Conservation (phyloP, 1,284 basidiomycete genomes). For the Naganishia liquefaciens region DNA sequence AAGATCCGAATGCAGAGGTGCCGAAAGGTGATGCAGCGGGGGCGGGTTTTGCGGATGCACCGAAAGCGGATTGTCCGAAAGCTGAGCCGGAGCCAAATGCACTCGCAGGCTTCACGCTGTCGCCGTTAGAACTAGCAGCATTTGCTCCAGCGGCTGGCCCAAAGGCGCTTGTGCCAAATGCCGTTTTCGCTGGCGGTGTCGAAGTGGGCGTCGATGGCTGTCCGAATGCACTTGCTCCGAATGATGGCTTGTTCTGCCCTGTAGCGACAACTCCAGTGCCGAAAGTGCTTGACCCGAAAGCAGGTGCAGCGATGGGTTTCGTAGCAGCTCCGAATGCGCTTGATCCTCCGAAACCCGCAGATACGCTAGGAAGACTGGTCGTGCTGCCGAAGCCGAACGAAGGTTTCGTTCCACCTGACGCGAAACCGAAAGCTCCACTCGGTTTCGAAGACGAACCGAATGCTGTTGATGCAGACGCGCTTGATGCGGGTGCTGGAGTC, state of each 20-base stretch:
- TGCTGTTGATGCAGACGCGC: constrained; percentile 3
- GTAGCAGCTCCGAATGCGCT: constrained; percentile 31
- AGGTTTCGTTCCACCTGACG: constrained; percentile 27
- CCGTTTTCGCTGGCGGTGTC: constrained; percentile 33
- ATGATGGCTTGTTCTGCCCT: constrained; percentile 33
- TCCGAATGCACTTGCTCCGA: constrained; percentile 39
- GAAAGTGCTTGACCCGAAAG: constrained; percentile 36
- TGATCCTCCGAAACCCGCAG: constrained; percentile 24
- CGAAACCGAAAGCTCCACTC: neutral
- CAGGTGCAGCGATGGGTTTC: constrained; percentile 22
- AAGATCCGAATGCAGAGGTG: constrained; percentile 20
- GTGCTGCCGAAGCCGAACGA: constrained; percentile 40
- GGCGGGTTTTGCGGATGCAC: constrained; percentile 14
- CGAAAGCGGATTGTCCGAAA: constrained; percentile 34
- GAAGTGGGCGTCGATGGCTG: constrained; percentile 35
- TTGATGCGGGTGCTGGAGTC: constrained; percentile 1
- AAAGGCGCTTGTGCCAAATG: constrained; percentile 34
- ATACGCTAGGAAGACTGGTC: constrained; percentile 28
- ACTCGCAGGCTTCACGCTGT: constrained; percentile 8
- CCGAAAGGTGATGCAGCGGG: constrained; percentile 28
- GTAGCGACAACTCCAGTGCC: constrained; percentile 4
- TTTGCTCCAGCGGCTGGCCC: constrained; percentile 3
- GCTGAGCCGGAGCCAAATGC: constrained; percentile 35
- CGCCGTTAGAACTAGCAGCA: neutral
- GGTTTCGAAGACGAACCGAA: constrained; percentile 5